Percentiles rank a stretch among this genome's conserved stretches.
Evolutionary conservation across 2,329 filamentous ascomycete species (phyloP).

Genomic region (Passalora sequoiae): DNA sequence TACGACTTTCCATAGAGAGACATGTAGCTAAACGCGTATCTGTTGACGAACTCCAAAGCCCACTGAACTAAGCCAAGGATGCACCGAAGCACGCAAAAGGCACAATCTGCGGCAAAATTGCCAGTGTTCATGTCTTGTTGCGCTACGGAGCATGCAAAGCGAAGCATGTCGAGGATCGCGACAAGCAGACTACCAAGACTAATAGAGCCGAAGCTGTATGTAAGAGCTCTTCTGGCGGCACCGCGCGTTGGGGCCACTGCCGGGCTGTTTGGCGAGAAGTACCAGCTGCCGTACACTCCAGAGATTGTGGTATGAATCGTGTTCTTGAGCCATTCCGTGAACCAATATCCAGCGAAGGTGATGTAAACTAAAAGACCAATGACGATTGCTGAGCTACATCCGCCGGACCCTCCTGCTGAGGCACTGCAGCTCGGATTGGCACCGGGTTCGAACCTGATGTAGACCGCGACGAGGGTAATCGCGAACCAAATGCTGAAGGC

Average conservation of each 20-base stretch:
- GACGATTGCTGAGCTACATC: slow-evolving; percentile 70
- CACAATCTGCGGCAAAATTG: slow-evolving; percentile 60
- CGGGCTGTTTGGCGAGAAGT: slow-evolving; percentile 67
- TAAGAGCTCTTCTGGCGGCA: slow-evolving; percentile 74
- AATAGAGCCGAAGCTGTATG: slow-evolving; percentile 90
- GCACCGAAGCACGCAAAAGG: slow-evolving; percentile 73
- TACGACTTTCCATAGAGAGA: slow-evolving; percentile 89
- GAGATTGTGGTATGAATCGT: slow-evolving; percentile 83
- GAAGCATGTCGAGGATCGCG: slow-evolving; percentile 77
- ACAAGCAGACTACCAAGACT: slow-evolving; percentile 79
- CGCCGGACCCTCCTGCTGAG: slow-evolving; percentile 45
- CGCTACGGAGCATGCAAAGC: slow-evolving; percentile 76
- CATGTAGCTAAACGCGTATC: slow-evolving; percentile 65
- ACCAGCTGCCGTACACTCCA: slow-evolving; percentile 89
- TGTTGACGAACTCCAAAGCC: slow-evolving; percentile 76
- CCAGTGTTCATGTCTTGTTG: slow-evolving; percentile 61
- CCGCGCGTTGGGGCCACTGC: slow-evolving; percentile 75
- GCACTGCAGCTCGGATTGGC: slow-evolving; percentile 53
- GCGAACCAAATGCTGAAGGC: slow-evolving; percentile 81
- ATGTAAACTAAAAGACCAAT: slow-evolving; percentile 80
- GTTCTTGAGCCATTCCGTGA: slow-evolving; percentile 90
- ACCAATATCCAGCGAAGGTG: slow-evolving; percentile 91
- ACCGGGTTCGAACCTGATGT: slow-evolving; percentile 71
- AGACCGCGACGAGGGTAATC: slow-evolving; percentile 79
- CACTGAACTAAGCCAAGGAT: slow-evolving; percentile 74